Percentiles rank a stretch among this genome's conserved stretches.
These are phyloP conservation scores for Chalciporus piperatoides DNA, from an alignment of 1,284 basidiomycete genomes.

Conservation along the genomic window DNA sequence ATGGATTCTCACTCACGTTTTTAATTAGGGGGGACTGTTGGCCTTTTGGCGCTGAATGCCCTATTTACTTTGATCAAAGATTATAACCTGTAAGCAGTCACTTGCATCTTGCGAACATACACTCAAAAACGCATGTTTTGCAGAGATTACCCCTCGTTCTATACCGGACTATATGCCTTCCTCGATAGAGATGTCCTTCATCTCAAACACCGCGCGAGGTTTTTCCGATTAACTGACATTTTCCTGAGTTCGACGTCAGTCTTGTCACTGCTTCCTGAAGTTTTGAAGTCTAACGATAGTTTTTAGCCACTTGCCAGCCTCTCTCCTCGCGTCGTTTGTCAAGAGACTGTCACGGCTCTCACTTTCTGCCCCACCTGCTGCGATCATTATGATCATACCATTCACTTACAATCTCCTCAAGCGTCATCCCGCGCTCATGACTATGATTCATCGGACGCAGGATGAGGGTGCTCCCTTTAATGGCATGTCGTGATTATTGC, in stretches of 20 bases:
- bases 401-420: slow-evolving; percentile 96
- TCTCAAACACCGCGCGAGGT: slow-evolving; percentile 88
- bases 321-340: slow-evolving; percentile 89
- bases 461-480: slow-evolving; percentile 42
- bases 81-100: slow-evolving; percentile 79
- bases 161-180: slow-evolving; percentile 89
- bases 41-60: slow-evolving; percentile 88
- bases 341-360: slow-evolving; percentile 88
- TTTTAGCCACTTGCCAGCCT: slow-evolving; percentile 78
- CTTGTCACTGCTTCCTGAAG: background rate
- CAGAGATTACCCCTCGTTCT: slow-evolving; percentile 96
- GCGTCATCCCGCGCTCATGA: slow-evolving; percentile 87
- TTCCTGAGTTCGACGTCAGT: slow-evolving; percentile 89
- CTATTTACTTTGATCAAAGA: slow-evolving; percentile 89
- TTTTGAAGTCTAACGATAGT: background rate
- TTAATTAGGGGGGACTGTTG: slow-evolving; percentile 74
- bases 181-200: slow-evolving; percentile 87
- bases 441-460: slow-evolving; percentile 78
- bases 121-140: slow-evolving; percentile 3
- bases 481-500: slow-evolving; percentile 29
- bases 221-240: slow-evolving; percentile 89
- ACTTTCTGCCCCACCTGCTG: slow-evolving; percentile 84
- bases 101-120: background rate
- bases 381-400: slow-evolving; percentile 86
- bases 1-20: background rate